phyloP scores from a whole-genome alignment of 2,329 filamentous ascomycete genomes.

The Verticillium nubilum region DNA sequence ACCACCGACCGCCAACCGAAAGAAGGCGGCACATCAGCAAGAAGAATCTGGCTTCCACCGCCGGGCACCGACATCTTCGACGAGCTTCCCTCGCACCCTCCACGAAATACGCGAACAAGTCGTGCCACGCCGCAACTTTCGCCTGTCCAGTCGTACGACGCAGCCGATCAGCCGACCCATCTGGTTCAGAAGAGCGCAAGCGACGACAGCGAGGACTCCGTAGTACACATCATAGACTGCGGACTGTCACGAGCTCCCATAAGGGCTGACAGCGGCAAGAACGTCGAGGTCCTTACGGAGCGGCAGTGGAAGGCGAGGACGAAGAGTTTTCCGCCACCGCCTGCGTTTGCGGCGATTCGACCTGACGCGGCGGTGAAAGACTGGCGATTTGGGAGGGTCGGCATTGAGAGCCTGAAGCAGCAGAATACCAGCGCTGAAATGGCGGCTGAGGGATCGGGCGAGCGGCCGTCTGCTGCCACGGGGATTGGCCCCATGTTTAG shows the following conservation, averaged over 20 bases:
- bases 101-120: conserved; percentile 9
- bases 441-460: conserved; percentile 28
- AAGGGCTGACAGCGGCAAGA: conserved; percentile 22
- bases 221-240: conserved; percentile 41
- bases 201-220: conserved; percentile 3
- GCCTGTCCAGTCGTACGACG: conserved; percentile 9
- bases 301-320: conserved; percentile 33
- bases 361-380: conserved; percentile 53
- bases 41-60: conserved; percentile 45
- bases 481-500: conserved; percentile 50
- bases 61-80: conserved; percentile 47
- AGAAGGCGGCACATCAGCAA: conserved; percentile 1
- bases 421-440: conserved; percentile 20
- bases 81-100: conserved; percentile 46
- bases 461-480: conserved; percentile 43
- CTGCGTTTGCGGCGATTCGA: conserved; percentile 36
- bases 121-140: conserved; percentile 7
- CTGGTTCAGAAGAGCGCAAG: neutral
- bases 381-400: conserved; percentile 76
- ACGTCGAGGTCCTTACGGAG: conserved; percentile 32
- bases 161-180: neutral
- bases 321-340: conserved; percentile 35
- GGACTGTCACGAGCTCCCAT: conserved; percentile 31
- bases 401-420: conserved; percentile 71
- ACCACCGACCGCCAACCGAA: neutral